Base-by-base conservation (phyloP, 441 rosid species). In the Melastoma candidum region DNA sequence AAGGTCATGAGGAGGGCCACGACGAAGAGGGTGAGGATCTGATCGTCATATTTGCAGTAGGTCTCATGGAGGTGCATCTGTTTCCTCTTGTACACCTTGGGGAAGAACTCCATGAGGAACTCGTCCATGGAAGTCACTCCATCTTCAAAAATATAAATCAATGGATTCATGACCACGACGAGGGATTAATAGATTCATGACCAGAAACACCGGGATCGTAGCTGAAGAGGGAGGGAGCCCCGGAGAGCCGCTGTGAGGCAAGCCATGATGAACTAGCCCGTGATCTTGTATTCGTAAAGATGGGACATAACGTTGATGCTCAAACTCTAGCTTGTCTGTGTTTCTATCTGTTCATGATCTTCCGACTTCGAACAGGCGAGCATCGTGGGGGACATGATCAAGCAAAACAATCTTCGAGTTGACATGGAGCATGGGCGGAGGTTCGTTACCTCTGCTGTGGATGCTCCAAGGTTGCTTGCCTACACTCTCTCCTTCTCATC, bases 41-140 rank as follows among this genome's bases (percentile, higher is more conserved):
- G 95, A 59, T 68, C 75, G 62, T 90, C 95, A 46, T 82, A 84
- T 71, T 90, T 90, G 59, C 97, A 86, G 79, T 90, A 90, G 11
- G 94, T 90, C 72, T 90, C 94, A 3, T 65, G 48, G 4, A 84
- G 71, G 61, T 86, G 87, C 44, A 17, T 61, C 56, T 90, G 90
- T 66, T 90, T 90, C 60, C 93, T 76, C 45, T 54, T 61, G 69
- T 76, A 82, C 53, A 90, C 85, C 4, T 29, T 54, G 0, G 95
- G 97, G 72, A 90, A 86, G 53, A 90, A 90, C 2, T 75, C 78
- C 51, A 49, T 75, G 80, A 90, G 68, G 77, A 90, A 90, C 74
- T 90, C 95, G 52, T 86, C 95, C 97, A 90, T 90, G 59, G 92
- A 90, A 58, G 95, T 90, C 54, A 90, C 97, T 46, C 95, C 97